Evolutionary conservation across 139 green algal genomes (phyloP).

Genomic region (Picochlorum sp.): DNA sequence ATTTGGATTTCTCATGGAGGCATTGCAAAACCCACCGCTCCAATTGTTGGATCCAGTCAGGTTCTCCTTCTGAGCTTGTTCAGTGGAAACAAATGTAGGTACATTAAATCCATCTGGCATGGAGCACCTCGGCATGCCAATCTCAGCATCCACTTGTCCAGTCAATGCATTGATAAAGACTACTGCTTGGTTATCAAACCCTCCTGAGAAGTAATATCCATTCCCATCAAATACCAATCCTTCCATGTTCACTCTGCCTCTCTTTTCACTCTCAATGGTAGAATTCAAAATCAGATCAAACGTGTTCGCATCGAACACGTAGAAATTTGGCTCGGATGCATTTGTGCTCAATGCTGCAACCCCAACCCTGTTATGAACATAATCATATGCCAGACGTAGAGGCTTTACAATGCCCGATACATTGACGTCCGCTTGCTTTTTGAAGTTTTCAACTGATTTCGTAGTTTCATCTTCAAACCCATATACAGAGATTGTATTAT

Average conservation of each 20-base stretch:
- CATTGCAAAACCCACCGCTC: not conserved
- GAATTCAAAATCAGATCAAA: not conserved
- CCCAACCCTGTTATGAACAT: not conserved
- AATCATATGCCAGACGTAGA: not conserved
- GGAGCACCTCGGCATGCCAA: not conserved
- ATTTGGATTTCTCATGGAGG: not conserved
- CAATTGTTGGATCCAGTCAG: not conserved
- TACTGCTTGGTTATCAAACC: not conserved
- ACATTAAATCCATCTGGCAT: not conserved
- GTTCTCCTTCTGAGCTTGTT: not conserved
- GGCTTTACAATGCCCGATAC: not conserved
- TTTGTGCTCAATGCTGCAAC: not conserved
- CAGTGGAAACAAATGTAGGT: not conserved
- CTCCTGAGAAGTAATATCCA: slow-evolving; percentile 1
- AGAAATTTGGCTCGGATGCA: not conserved
- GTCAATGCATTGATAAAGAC: not conserved
- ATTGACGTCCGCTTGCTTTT: not conserved
- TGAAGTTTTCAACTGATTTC: not conserved
- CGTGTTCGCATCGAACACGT: not conserved
- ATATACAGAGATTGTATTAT: not conserved
- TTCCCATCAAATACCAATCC: not conserved
- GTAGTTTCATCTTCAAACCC: not conserved
- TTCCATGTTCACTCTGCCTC: not conserved
- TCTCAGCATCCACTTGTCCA: not conserved
- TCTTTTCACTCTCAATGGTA: not conserved